Evolutionary conservation across 1,139 yeast species (phyloP), one percentile per base, ranked within the genome.

Genomic region (Magnusiomyces ingens): DNA sequence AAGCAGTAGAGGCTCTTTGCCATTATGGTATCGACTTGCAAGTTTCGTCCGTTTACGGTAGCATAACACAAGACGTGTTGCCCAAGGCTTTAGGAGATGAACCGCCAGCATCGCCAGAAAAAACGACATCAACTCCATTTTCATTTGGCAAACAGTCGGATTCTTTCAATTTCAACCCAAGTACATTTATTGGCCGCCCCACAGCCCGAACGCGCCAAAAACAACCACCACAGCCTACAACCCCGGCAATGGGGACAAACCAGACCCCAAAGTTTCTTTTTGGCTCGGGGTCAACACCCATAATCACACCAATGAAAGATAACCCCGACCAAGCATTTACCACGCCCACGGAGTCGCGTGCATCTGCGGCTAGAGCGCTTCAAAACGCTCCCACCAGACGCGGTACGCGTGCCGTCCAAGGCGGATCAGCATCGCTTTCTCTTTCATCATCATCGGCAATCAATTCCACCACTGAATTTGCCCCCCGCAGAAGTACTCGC

Each of bases 1-100:
- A 89, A 64, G 91, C 97, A 0, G 81, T 87, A 58, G 89, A 85
- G 61, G 83, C 84, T 45, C 72, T 93, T 49, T 83, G 93, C 63
- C 77, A 78, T 56, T 72, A 87, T 50, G 70, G 71, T 10, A 62
- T 85, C 26, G 78, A 80, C 57, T 76, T 88, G 26, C 76, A 80
- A 51, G 82, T 83, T 8, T 79, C 80, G 53, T 73, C 84, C 6
- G 76, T 88, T 45, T 86, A 78, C 67, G 79, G 76, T 13, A 59
- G 56, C 44, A 49, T 55, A 29, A 48, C 57, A 13, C 53, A 55
- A 11, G 49, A 60, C 11, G 54, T 62, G 22, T 61, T 58, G 21
- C 53, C 47, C 12, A 52, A 46, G 38, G 37, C 17, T 40, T 43
- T 10, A 42, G 46, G 40, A 29, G 45, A 15, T 40, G 41, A 12